Evolutionary conservation across 1,284 basidiomycete species (phyloP).

Genomic region (Coriolopsis trogii): DNA sequence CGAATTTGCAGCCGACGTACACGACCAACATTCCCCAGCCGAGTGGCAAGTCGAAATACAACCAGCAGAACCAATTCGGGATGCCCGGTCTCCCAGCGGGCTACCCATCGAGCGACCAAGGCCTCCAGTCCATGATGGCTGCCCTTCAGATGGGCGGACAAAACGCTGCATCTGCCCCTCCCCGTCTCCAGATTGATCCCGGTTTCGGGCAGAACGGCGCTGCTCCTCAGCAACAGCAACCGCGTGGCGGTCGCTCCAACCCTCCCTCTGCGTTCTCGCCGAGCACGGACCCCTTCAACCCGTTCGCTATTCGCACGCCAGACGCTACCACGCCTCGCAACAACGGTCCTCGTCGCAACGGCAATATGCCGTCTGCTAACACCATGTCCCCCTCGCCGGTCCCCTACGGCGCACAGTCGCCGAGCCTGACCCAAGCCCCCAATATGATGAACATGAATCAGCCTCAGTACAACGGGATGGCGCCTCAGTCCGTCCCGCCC

Average conservation of each 20-base stretch:
- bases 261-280: constrained; percentile 62
- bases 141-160: constrained; percentile 85
- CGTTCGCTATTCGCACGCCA: constrained; percentile 67
- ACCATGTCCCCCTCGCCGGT: constrained; percentile 47
- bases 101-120: constrained; percentile 80
- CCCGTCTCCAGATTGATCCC: constrained; percentile 73
- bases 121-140: constrained; percentile 86
- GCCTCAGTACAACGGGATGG: constrained; percentile 60
- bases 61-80: constrained; percentile 55
- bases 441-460: constrained; percentile 64
- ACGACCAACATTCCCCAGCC: constrained; percentile 61
- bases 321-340: constrained; percentile 57
- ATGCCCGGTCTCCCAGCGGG: constrained; percentile 76
- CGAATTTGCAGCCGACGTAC: constrained; percentile 81
- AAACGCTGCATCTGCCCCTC: constrained; percentile 77
- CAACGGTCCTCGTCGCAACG: constrained; percentile 54
- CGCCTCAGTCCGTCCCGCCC: constrained; percentile 64
- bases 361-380: constrained; percentile 36
- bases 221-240: constrained; percentile 12
- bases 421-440: constrained; percentile 56
- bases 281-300: constrained; percentile 72
- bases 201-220: constrained; percentile 44
- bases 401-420: constrained; percentile 63
- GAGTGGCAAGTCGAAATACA: constrained; percentile 62
- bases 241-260: constrained; percentile 50